These are phyloP conservation scores for Lachancea sp. DNA, from an alignment of 805 yeast species.

Conservation along the genomic window DNA sequence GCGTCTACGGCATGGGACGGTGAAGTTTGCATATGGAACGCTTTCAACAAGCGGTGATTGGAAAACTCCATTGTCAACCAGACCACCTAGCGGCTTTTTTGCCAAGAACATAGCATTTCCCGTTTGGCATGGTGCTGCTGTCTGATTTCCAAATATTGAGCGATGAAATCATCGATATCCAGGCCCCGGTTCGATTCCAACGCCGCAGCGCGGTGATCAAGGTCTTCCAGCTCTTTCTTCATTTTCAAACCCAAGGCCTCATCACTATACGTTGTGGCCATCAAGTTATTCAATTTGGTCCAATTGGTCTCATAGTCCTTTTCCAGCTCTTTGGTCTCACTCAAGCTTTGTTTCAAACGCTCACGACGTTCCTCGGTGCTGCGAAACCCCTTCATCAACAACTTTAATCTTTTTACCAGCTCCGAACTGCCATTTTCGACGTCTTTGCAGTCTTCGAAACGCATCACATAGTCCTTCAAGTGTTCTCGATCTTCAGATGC, in stretches of 20 bases:
- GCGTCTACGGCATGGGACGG: constrained; percentile 97
- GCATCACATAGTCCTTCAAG: constrained; percentile 18
- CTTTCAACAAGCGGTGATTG: constrained; percentile 21
- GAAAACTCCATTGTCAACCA: too few relatives aligned
- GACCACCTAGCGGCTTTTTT: neutral
- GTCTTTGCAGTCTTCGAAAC: constrained; percentile 19
- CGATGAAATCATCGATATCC: constrained; percentile 36
- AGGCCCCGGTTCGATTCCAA: constrained; percentile 17
- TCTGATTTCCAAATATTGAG: constrained; percentile 37
- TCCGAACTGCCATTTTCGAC: constrained; percentile 7
- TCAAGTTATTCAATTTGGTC: constrained; percentile 32
- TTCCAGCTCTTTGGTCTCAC: constrained; percentile 25
- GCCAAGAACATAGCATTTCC: constrained; percentile 44
- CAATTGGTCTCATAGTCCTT: constrained; percentile 31
- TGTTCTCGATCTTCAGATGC: constrained; percentile 14
- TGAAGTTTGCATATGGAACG: constrained; percentile 85
- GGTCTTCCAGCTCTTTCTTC: constrained; percentile 26
- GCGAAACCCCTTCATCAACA: constrained; percentile 19
- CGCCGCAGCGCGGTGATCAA: constrained; percentile 23
- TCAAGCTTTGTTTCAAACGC: constrained; percentile 23
- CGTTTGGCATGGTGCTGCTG: constrained; percentile 39
- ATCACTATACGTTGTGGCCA: constrained; percentile 36
- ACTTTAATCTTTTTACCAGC: constrained; percentile 13
- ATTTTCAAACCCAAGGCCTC: constrained; percentile 31
- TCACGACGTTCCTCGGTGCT: constrained; percentile 24